Evolutionary conservation across 2,329 filamentous ascomycete genomes (phyloP).

Genomic region (Orbilia quercus): DNA sequence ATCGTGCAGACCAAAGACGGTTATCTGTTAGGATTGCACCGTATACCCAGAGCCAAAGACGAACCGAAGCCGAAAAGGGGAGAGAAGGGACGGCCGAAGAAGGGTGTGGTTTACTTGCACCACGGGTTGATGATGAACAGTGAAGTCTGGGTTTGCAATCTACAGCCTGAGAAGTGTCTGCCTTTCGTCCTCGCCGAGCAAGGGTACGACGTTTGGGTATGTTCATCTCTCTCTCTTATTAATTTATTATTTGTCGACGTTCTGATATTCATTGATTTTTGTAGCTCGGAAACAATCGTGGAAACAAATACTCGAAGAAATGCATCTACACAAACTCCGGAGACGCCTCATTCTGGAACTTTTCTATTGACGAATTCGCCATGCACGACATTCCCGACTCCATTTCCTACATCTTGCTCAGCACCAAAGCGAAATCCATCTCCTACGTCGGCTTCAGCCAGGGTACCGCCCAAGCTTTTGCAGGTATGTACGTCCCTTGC

Average conservation of each 20-base stretch:
- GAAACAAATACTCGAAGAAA: slow-evolving; percentile 99
- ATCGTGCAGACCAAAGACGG: slow-evolving; percentile 94
- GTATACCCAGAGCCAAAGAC: slow-evolving; percentile 86
- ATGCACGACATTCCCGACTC: slow-evolving; percentile 97
- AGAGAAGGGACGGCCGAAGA: slow-evolving; percentile 73
- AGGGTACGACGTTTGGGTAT: slow-evolving; percentile 94
- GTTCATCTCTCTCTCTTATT: slow-evolving; percentile 61
- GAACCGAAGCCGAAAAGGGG: slow-evolving; percentile 80
- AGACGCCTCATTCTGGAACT: slow-evolving; percentile 88
- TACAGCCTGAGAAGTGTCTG: slow-evolving; percentile 83
- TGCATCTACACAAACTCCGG: slow-evolving; percentile 79
- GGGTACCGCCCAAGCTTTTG: slow-evolving; percentile 96
- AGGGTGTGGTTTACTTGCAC: slow-evolving; percentile 91
- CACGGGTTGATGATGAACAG: slow-evolving; percentile 97
- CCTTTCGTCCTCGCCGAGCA: slow-evolving; percentile 89
- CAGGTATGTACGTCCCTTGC: slow-evolving; percentile 62
- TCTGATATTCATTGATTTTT: too few species aligned
- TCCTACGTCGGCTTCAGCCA: slow-evolving; percentile 98
- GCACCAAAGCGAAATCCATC: slow-evolving; percentile 82
- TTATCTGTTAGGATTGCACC: slow-evolving; percentile 88
- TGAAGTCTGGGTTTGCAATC: slow-evolving; percentile 96
- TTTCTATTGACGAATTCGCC: slow-evolving; percentile 97
- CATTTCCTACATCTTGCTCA: slow-evolving; percentile 88
- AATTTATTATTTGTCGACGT: too few species aligned
- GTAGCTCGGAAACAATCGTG: slow-evolving; percentile 92